Conservation (phyloP, 495 filamentous ascomycete species). For the Melanomma pulvis-pyrius region DNA sequence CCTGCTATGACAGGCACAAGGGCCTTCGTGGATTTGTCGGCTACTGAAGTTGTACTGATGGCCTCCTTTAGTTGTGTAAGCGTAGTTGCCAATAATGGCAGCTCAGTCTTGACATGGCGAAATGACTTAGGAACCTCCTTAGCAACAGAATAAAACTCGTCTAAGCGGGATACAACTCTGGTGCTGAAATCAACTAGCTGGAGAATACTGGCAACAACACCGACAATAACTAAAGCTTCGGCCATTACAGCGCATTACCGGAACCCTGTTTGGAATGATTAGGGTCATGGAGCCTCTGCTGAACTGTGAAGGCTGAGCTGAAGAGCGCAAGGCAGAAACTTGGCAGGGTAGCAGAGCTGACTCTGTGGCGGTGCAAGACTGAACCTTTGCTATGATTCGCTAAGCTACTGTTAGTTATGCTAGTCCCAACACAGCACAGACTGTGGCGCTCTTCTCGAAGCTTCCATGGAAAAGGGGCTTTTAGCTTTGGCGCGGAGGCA, state of each 20-base stretch:
- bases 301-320: background rate
- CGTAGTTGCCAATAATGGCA: conserved; percentile 19
- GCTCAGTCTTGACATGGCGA: conserved; percentile 18
- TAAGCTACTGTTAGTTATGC: background rate
- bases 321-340: background rate
- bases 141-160: conserved; percentile 15
- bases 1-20: conserved; percentile 12
- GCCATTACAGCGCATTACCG: conserved; percentile 12
- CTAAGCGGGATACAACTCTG: conserved; percentile 20
- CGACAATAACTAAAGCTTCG: conserved; percentile 27
- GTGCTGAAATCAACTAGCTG: conserved; percentile 29
- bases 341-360: background rate
- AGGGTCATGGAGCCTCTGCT: background rate
- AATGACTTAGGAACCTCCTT: conserved; percentile 22
- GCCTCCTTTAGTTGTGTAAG: conserved; percentile 17
- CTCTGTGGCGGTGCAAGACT: background rate
- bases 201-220: conserved; percentile 26
- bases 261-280: background rate
- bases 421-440: background rate
- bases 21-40: background rate
- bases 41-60: background rate
- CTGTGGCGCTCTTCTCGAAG: background rate
- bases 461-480: background rate
- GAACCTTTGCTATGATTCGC: background rate
- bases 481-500: background rate